Base-by-base conservation (phyloP, 176 grass and related monocot species). In the Zea luxurians region DNA sequence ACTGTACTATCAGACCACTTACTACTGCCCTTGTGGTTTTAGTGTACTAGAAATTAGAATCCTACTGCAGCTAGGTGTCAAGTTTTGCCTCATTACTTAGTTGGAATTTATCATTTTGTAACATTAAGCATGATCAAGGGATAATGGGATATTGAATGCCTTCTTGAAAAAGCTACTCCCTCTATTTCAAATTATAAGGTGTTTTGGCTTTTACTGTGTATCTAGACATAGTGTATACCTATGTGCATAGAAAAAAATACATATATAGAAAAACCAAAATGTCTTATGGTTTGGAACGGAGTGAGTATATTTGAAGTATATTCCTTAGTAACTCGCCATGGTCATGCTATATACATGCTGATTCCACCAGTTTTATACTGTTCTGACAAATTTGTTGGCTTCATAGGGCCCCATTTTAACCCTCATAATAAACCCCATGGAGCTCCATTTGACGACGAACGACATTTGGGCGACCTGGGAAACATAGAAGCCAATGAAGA, bases 351-450 rank as follows among this genome's bases (percentile, higher is more conserved):
- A 43, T 27, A 42, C 66, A 5, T 4, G 27, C 27, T 75, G 41
- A 41, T 67, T 55, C 11, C 42, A 47, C 17, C n/a, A 17, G 18
- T 55, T 35, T 13, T 66, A 15, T 48, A 1, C 1, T 27, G 27
- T 64, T 20, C 34, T 69, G 44, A 75, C 9, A 40, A 13, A 18
- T 60, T 16, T 65, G 5, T 70, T 52, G 64, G 2, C 50, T 49
- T 61, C 50, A 45, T 61, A 92, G 88, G 91, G 12, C 91, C 91
- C 38, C 87, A 93, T 85, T 93, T 93, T 83, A 93, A 90, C 72
- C 91, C 88, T 73, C 67, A 67, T 44, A 74, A 66, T 75, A 93
- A 90, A 40, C 47, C 67, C 35, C 91, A 93, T 80, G 91, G 88
- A 66, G 85, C 91, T 73, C 91, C 88, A 5, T 7, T 75, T 75